phyloP scores from a whole-genome alignment of 129 eudicot genomes.

The Ambrosia artemisiifolia region DNA sequence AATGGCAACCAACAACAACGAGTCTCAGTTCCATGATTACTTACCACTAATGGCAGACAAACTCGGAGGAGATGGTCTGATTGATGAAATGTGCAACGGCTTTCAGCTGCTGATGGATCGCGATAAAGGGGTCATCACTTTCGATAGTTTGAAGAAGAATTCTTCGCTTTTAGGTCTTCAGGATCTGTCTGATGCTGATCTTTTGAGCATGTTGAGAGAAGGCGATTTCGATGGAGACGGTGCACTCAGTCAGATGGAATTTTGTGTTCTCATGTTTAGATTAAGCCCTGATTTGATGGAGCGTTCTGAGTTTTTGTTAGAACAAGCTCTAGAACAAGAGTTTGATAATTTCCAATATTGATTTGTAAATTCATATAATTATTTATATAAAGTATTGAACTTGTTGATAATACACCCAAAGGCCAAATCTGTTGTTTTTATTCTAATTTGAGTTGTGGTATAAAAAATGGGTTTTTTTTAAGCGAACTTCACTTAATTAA shows the following conservation, averaged over 20 bases:
- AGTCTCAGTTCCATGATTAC: conserved; percentile 45
- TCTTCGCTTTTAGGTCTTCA: conserved; percentile 56
- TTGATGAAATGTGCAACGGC: conserved; percentile 75
- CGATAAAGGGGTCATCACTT: conserved; percentile 69
- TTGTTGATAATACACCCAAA: background rate
- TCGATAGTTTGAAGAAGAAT: conserved; percentile 66
- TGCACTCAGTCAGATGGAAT: conserved; percentile 80
- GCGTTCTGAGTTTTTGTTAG: conserved; percentile 59
- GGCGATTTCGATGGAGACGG: conserved; percentile 82
- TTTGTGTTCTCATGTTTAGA: conserved; percentile 86
- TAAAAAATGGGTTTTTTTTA: too few species aligned
- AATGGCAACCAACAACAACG: conserved; percentile 35
- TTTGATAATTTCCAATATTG: conserved; percentile 18
- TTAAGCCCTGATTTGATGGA: conserved; percentile 80
- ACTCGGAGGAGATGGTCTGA: conserved; percentile 68
- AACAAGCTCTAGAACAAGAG: conserved; percentile 49
- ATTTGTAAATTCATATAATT: background rate
- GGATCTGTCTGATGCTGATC: conserved; percentile 56
- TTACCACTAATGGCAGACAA: conserved; percentile 77
- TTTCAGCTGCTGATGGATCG: conserved; percentile 57
- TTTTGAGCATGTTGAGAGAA: conserved; percentile 49
- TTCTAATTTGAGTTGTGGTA: too few species aligned
- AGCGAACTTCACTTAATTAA: too few species aligned
- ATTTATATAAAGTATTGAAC: background rate
- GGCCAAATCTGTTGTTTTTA: background rate